These are phyloP conservation scores for Phytophthora ohioensis DNA, from an alignment of 352 stramenopile genomes.

Conservation along the genomic window DNA sequence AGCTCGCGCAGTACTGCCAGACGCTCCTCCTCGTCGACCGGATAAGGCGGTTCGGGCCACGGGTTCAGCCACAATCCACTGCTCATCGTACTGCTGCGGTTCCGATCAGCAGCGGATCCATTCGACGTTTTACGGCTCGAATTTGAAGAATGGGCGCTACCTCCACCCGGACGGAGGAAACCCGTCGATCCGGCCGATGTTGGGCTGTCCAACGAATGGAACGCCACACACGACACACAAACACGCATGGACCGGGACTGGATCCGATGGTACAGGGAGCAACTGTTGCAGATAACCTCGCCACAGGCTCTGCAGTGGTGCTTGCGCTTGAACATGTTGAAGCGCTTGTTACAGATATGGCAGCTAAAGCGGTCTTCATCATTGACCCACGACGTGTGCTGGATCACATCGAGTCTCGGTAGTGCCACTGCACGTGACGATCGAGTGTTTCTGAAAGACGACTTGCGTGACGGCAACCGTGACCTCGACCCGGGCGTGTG, in stretches of 20 bases:
- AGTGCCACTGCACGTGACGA: constrained; percentile 78
- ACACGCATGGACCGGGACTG: constrained; percentile 88
- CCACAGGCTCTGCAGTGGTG: constrained; percentile 88
- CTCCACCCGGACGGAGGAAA: constrained; percentile 43
- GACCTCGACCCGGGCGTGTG: constrained; percentile 35
- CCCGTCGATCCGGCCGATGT: constrained; percentile 64
- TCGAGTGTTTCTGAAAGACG: constrained; percentile 79
- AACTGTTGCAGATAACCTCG: constrained; percentile 89
- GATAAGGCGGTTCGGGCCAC: constrained; percentile 86
- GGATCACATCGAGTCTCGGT: constrained; percentile 76
- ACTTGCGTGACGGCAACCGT: constrained; percentile 67
- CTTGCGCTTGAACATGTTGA: constrained; percentile 91
- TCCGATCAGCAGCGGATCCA: constrained; percentile 43
- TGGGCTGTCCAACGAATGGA: constrained; percentile 83
- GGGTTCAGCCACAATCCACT: constrained; percentile 78
- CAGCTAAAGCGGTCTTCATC: constrained; percentile 88
- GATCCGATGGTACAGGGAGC: constrained; percentile 85
- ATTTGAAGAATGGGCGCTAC: constrained; percentile 43
- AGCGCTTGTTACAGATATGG: constrained; percentile 90
- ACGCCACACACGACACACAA: constrained; percentile 85
- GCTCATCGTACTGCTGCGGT: constrained; percentile 65
- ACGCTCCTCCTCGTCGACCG: constrained; percentile 82
- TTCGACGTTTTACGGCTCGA: constrained; percentile 73
- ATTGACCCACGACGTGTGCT: constrained; percentile 87
- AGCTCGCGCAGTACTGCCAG: constrained; percentile 76